Base-by-base conservation (phyloP, 345 rosid genomes). In the Acer saccharum region DNA sequence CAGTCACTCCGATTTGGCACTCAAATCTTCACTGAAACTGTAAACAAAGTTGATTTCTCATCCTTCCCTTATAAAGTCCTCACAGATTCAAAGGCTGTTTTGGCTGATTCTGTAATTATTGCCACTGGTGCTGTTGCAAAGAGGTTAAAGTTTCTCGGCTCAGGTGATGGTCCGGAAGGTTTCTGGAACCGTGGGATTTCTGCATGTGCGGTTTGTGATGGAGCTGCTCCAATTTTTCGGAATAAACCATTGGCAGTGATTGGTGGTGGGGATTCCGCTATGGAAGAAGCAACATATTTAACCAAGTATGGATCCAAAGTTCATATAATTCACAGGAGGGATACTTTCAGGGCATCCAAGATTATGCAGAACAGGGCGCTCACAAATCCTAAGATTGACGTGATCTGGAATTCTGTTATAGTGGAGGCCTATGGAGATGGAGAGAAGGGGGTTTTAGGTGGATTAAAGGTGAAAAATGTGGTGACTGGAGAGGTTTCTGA, bases 241-340 rank as follows among this genome's bases (percentile, higher is more conserved):
- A 71, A 88, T 60, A 91, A 91, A 77, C 90, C 95, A 1, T 80
- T 96, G 63, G 98, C 91, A 0, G 99, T 96, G 27, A 91, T 96
- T 35, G 99, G 99, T 0, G 98, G 99, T 6, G 99, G 99, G 2
- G 98, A 96, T 83, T 96, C 99, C 2, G 99, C 99, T 0, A 96
- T 96, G 99, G 98, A 96, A 73, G 99, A 94, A 81, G 96, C 99
- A 0, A 94, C 82, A 18, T 96, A 87, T 71, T 78, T 96, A 13
- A 96, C 99, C 8, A 96, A 90, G 74, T 96, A 90, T 13, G 99
- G 93, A 1, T 92, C 97, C 1, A 94, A 89, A 41, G 98, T 96
- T 16, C 87, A 89, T 72, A 92, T 96, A 43, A 86, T 96, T 52
- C 99, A 96, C 68, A 75, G 99, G 78, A 81, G 99, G 80, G 97